Evolutionary conservation across 1,139 yeast species (phyloP).

Genomic region (Saccharomyces hybrid): DNA sequence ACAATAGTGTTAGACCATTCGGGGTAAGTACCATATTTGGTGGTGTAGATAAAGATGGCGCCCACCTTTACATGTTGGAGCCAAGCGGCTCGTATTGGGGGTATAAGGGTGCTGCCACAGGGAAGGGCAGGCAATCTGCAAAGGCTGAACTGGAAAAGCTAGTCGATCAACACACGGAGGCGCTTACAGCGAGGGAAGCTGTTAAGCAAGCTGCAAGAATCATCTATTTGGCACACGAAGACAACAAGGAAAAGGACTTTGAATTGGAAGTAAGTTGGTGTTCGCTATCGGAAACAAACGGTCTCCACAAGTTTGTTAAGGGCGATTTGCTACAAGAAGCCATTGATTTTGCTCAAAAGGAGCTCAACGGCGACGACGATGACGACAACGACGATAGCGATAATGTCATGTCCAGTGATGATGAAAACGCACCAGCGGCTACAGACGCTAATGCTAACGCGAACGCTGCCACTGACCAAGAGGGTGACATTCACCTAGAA

Average conservation of each 20-base stretch:
- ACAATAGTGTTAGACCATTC: slow-evolving; percentile 94
- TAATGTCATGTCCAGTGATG: slow-evolving; percentile 30
- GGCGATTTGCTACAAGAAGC: slow-evolving; percentile 75
- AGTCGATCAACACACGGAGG: slow-evolving; percentile 30
- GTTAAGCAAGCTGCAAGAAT: slow-evolving; percentile 90
- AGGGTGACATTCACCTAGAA: slow-evolving; percentile 26
- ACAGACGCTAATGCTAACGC: slow-evolving; percentile 16
- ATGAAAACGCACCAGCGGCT: slow-evolving; percentile 36
- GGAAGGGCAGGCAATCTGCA: slow-evolving; percentile 95
- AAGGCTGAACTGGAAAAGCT: slow-evolving; percentile 92
- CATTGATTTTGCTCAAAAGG: slow-evolving; percentile 69
- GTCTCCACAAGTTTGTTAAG: slow-evolving; percentile 76
- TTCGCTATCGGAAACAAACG: slow-evolving; percentile 64
- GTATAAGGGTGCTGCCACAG: slow-evolving; percentile 92
- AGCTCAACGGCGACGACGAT: slow-evolving; percentile 67
- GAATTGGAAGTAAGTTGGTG: slow-evolving; percentile 93
- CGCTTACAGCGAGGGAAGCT: slow-evolving; percentile 71
- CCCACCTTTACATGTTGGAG: slow-evolving; percentile 92
- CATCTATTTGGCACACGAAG: slow-evolving; percentile 91
- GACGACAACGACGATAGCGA: slow-evolving; percentile 42
- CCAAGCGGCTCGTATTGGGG: slow-evolving; percentile 99
- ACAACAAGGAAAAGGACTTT: slow-evolving; percentile 92
- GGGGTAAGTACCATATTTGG: slow-evolving; percentile 91
- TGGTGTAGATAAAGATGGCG: slow-evolving; percentile 81
- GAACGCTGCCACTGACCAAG: slow-evolving; percentile 17